Evolutionary conservation across 2,329 filamentous ascomycete species (phyloP).

Genomic region (Lasiodiplodia sp.): DNA sequence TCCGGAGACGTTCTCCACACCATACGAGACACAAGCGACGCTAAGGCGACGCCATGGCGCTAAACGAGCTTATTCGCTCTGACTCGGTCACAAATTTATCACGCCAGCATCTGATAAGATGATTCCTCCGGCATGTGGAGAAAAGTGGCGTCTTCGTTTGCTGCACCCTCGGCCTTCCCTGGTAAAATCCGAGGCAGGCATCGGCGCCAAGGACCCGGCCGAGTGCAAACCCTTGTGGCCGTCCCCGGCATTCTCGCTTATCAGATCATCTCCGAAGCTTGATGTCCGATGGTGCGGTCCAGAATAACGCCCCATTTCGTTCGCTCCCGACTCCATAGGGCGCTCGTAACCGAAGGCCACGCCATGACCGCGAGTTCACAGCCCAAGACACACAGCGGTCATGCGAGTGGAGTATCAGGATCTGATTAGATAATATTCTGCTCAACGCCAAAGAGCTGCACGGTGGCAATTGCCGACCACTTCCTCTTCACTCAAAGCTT

Average conservation of each 20-base stretch:
- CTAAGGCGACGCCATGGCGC: background rate
- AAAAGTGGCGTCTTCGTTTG: background rate
- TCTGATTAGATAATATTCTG: constrained; percentile 12
- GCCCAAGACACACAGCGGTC: background rate
- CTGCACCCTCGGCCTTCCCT: too few relatives aligned
- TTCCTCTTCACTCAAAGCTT: constrained; percentile 43
- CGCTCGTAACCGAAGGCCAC: background rate
- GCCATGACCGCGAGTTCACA: background rate
- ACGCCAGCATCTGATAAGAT: constrained; percentile 12
- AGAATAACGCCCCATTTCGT: background rate
- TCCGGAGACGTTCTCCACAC: too few relatives aligned
- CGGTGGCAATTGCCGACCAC: background rate
- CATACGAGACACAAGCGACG: background rate
- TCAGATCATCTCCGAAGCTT: constrained; percentile 1
- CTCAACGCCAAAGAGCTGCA: background rate
- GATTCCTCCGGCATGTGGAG: background rate
- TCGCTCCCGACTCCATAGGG: background rate
- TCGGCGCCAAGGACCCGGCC: background rate
- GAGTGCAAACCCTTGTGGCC: too few relatives aligned
- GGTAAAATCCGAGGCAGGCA: too few relatives aligned
- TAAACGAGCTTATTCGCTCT: background rate
- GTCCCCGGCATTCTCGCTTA: background rate
- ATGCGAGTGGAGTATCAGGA: background rate
- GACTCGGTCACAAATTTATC: background rate
- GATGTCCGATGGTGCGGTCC: background rate